Percentiles rank a stretch among this genome's conserved stretches.
Conservation (phyloP, 2,329 filamentous ascomycete genomes). For the Hypomyces rosellus region DNA sequence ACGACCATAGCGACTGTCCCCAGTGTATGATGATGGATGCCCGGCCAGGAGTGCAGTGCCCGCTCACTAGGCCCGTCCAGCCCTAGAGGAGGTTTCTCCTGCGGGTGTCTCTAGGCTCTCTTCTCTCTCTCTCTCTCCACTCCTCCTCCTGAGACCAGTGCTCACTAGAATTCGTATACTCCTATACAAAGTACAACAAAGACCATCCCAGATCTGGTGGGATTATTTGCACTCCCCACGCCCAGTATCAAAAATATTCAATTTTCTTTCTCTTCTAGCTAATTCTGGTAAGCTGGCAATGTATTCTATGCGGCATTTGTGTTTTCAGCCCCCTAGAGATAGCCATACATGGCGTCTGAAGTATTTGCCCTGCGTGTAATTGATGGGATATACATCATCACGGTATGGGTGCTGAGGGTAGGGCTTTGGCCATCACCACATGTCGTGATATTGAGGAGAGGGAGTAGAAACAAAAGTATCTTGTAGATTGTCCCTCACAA, state of each 20-base stretch:
- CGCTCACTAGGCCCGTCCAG: too few relatives aligned
- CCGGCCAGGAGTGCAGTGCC: too few relatives aligned
- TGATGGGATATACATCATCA: background rate
- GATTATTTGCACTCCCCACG: conserved; percentile 7
- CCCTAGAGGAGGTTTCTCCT: too few relatives aligned
- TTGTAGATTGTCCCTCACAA: background rate
- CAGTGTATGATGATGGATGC: too few relatives aligned
- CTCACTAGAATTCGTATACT: background rate
- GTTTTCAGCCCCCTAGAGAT: background rate
- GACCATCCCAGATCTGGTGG: conserved; percentile 9
- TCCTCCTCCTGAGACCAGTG: too few relatives aligned
- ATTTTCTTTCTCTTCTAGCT: background rate
- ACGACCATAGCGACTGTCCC: too few relatives aligned
- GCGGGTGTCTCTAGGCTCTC: background rate
- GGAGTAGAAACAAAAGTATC: background rate
- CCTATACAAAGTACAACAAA: background rate
- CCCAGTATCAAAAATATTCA: background rate
- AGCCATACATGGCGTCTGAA: background rate
- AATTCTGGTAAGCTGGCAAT: conserved; percentile 1
- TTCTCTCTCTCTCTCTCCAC: background rate
- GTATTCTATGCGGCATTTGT: conserved; percentile 5
- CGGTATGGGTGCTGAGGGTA: background rate
- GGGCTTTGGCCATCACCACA: background rate
- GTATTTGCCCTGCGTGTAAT: too few relatives aligned
- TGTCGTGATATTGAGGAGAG: too few relatives aligned